These are phyloP conservation scores for Cucurbita maxima DNA, from an alignment of 306 rosid genomes.

Conservation along the genomic window DNA sequence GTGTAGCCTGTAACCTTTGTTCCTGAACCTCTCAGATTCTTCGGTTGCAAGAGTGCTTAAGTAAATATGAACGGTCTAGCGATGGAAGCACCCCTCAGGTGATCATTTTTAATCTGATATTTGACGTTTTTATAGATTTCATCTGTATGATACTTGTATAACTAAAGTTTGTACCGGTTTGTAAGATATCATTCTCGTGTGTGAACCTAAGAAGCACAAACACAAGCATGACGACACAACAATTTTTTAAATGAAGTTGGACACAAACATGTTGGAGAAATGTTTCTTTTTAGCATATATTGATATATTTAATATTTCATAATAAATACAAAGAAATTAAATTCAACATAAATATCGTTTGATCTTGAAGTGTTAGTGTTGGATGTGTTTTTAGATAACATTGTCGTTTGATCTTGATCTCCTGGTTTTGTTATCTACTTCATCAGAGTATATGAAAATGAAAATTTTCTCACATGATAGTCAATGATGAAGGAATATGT, in stretches of 20 bases:
- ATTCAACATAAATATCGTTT: too few species aligned
- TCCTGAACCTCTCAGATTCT: slow-evolving; percentile 52
- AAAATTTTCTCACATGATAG: too few species aligned
- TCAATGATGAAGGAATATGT: background rate
- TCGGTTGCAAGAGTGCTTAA: slow-evolving; percentile 76
- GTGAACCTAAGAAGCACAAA: background rate
- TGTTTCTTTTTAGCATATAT: background rate
- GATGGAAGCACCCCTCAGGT: slow-evolving; percentile 97
- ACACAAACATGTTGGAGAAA: background rate
- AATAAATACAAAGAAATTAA: too few species aligned
- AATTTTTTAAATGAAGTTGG: background rate
- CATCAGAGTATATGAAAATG: too few species aligned
- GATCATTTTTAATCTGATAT: slow-evolving; percentile 6
- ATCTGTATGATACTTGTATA: background rate
- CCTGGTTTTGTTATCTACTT: too few species aligned
- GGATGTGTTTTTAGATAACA: too few species aligned
- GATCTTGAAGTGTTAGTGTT: too few species aligned
- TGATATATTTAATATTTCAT: background rate
- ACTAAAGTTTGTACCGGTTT: background rate
- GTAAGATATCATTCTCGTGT: background rate
- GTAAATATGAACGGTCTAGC: slow-evolving; percentile 71
- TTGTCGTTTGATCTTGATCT: too few species aligned
- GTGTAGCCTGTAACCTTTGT: background rate
- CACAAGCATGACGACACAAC: background rate
- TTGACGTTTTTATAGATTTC: background rate